phyloP scores from a whole-genome alignment of 495 filamentous ascomycete genomes.

The Lophium mytilinum region DNA sequence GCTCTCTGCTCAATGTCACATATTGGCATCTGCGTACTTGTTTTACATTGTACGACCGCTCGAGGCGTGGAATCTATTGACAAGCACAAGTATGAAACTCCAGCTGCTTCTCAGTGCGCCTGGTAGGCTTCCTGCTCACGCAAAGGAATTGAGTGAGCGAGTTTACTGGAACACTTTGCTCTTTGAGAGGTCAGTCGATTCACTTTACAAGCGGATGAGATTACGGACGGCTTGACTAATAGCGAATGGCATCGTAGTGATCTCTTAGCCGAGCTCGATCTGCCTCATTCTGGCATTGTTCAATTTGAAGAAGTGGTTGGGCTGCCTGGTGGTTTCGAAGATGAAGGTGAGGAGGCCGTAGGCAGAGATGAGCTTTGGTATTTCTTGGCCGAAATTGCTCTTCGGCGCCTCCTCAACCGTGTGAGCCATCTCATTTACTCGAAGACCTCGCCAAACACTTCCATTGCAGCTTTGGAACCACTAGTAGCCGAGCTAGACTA shows the following conservation, averaged over 20 bases:
- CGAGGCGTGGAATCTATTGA: slow-evolving; percentile 74
- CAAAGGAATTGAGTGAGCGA: slow-evolving; percentile 62
- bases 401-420: slow-evolving; percentile 66
- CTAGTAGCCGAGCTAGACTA: slow-evolving; percentile 73
- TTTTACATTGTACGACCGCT: slow-evolving; percentile 75
- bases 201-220: not conserved
- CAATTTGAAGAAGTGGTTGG: slow-evolving; percentile 74
- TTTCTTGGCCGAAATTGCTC: slow-evolving; percentile 71
- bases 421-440: slow-evolving; percentile 77
- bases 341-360: slow-evolving; percentile 43
- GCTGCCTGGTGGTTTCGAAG: slow-evolving; percentile 67
- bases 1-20: slow-evolving; percentile 66
- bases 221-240: slow-evolving; percentile 4
- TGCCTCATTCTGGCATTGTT: slow-evolving; percentile 74
- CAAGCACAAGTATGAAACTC: slow-evolving; percentile 70
- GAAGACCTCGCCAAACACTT: slow-evolving; percentile 55
- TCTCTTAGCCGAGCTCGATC: slow-evolving; percentile 68
- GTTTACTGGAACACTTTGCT: slow-evolving; percentile 80
- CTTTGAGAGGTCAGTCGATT: slow-evolving; percentile 49
- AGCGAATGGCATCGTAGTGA: slow-evolving; percentile 38
- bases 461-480: slow-evolving; percentile 61
- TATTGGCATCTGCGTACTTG: slow-evolving; percentile 69
- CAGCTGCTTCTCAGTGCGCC: slow-evolving; percentile 67
- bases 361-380: slow-evolving; percentile 77
- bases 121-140: slow-evolving; percentile 56